phyloP scores from a whole-genome alignment of 2,329 filamentous ascomycete species.

The Pseudogymnoascus sp. region DNA sequence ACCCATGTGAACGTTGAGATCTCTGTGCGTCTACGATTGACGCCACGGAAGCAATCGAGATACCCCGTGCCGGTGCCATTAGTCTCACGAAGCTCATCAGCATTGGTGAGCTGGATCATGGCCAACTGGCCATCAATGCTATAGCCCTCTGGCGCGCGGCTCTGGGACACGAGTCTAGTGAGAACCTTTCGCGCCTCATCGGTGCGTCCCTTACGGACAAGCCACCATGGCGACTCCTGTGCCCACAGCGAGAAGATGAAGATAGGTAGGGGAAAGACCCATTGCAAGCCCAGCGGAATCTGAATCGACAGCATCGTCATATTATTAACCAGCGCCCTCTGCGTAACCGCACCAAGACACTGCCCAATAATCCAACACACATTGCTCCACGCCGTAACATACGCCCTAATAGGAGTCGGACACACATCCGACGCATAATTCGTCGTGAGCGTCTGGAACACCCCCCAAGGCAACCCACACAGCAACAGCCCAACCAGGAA shows the following conservation, averaged over 20 bases:
- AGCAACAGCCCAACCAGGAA: conserved; percentile 40
- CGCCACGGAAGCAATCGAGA: conserved; percentile 39
- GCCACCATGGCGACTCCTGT: conserved; percentile 42
- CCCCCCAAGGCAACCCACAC: conserved; percentile 41
- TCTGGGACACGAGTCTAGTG: conserved; percentile 33
- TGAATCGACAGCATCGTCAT: conserved; percentile 39
- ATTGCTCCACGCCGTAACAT: conserved; percentile 44
- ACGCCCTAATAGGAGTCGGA: conserved; percentile 43
- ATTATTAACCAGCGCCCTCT: conserved; percentile 35
- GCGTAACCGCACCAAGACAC: conserved; percentile 38
- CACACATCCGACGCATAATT: conserved; percentile 38
- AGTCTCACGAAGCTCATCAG: conserved; percentile 44
- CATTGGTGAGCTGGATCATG: conserved; percentile 48
- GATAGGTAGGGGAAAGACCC: conserved; percentile 41
- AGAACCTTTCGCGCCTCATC: conserved; percentile 34
- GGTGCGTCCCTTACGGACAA: conserved; percentile 36
- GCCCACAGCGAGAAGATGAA: conserved; percentile 36
- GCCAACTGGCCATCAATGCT: conserved; percentile 43
- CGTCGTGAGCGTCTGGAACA: conserved; percentile 36
- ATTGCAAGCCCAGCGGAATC: conserved; percentile 39
- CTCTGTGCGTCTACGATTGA: conserved; percentile 42
- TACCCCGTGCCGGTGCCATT: conserved; percentile 36
- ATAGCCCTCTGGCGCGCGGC: conserved; percentile 40
- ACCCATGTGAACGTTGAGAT: conserved; percentile 50
- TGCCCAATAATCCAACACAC: conserved; percentile 44